Percentiles rank a stretch among this genome's conserved stretches.
These are phyloP conservation scores for Curvularia sp. DNA, from an alignment of 2,329 filamentous ascomycete genomes.

Conservation along the genomic window DNA sequence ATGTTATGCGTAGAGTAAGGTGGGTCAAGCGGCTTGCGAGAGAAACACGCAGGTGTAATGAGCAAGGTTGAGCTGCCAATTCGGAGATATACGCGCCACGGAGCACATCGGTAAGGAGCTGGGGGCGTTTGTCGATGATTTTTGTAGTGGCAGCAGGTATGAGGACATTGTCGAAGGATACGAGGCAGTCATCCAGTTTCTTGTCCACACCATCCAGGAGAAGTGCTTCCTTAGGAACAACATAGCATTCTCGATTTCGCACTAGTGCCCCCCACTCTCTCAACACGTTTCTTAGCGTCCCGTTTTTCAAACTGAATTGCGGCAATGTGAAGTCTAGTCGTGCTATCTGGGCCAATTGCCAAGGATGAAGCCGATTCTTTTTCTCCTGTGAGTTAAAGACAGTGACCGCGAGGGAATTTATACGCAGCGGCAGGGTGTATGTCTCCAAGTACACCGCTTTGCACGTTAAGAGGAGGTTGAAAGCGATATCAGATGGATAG, in stretches of 20 bases:
- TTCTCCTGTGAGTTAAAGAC: neutral
- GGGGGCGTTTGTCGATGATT: neutral
- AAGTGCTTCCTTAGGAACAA: conserved; percentile 11
- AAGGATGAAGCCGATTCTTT: conserved; percentile 9
- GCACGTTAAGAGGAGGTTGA: conserved; percentile 26
- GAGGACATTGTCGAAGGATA: neutral
- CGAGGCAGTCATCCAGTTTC: neutral
- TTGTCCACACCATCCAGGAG: neutral
- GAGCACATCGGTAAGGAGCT: neutral
- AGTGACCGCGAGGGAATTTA: conserved; percentile 18
- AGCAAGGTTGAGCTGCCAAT: neutral
- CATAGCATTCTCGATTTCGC: conserved; percentile 16
- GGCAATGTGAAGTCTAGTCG: conserved; percentile 26
- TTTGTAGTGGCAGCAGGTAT: neutral
- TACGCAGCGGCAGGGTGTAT: conserved; percentile 18
- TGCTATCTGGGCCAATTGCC: conserved; percentile 28
- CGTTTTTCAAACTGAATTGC: conserved; percentile 20
- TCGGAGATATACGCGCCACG: neutral
- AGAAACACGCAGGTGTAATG: conserved; percentile 9
- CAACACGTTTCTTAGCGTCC: conserved; percentile 1
- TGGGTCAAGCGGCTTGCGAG: conserved; percentile 22
- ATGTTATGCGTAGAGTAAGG: conserved; percentile 26
- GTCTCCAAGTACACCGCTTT: conserved; percentile 33
- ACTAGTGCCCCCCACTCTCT: conserved; percentile 11
- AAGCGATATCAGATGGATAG: conserved; percentile 15